Evolutionary conservation across 1,284 basidiomycete genomes (phyloP).

Genomic region (Marasmius oreades): DNA sequence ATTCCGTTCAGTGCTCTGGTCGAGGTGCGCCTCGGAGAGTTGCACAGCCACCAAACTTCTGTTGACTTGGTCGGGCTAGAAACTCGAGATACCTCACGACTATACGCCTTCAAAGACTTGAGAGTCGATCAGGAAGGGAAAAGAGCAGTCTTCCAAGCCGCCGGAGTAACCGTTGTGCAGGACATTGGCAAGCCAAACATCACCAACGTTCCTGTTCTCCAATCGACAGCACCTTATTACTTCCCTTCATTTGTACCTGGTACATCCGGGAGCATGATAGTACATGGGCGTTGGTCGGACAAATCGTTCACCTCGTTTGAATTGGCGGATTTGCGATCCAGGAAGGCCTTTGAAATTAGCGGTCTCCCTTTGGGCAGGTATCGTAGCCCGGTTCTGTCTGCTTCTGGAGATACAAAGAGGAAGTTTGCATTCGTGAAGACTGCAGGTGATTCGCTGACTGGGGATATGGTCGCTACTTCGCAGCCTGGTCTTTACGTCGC

Average conservation of each 20-base stretch:
- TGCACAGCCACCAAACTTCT: constrained; percentile 34
- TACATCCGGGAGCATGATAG: constrained; percentile 41
- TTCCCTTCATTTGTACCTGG: constrained; percentile 63
- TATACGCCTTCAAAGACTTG: constrained; percentile 59
- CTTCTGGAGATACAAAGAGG: constrained; percentile 36
- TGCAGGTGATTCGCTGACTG: constrained; percentile 54
- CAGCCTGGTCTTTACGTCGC: constrained; percentile 61
- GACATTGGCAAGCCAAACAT: constrained; percentile 31
- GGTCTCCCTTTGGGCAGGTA: constrained; percentile 67
- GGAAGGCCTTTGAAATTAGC: constrained; percentile 42
- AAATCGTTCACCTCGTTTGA: constrained; percentile 61
- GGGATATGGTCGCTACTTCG: constrained; percentile 61
- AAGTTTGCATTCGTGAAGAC: constrained; percentile 63
- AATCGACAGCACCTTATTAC: constrained; percentile 53
- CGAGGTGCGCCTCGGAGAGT: constrained; percentile 61
- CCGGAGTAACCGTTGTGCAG: constrained; percentile 50
- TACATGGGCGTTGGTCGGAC: constrained; percentile 71
- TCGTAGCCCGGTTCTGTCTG: constrained; percentile 53
- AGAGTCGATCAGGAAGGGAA: constrained; percentile 49
- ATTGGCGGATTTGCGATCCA: constrained; percentile 49
- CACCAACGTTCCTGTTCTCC: constrained; percentile 44
- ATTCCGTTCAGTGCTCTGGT: constrained; percentile 61
- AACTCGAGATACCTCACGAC: constrained; percentile 47
- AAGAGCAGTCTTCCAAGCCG: constrained; percentile 53
- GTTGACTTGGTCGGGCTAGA: constrained; percentile 51